Percentiles rank a stretch among this genome's conserved stretches.
These are phyloP conservation scores for Serendipita sp. DNA, from an alignment of 768 basidiomycete species.

Conservation along the genomic window DNA sequence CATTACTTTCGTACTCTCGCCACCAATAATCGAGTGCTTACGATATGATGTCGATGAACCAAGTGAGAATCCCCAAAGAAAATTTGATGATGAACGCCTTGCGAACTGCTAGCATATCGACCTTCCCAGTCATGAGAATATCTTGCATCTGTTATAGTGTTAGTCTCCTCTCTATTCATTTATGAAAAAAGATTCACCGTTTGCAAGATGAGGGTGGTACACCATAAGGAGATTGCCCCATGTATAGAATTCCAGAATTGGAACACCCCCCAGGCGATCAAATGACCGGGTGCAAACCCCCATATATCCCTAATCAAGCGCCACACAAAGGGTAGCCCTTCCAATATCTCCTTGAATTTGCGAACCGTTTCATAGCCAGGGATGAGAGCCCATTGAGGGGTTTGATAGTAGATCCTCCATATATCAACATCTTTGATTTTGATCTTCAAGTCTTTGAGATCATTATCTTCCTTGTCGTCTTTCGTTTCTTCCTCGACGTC, in stretches of 20 bases:
- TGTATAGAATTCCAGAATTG: not conserved
- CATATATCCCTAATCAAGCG: not conserved
- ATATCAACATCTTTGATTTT: not conserved
- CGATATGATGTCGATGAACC: not conserved
- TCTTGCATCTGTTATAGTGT: not conserved
- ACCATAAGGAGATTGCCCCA: not conserved
- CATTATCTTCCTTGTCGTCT: not conserved
- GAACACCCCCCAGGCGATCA: not conserved
- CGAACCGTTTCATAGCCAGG: not conserved
- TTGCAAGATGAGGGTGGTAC: not conserved
- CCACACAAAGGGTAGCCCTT: not conserved
- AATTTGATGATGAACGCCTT: not conserved
- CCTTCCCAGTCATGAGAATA: not conserved
- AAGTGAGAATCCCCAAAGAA: not conserved
- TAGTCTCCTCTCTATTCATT: not conserved
- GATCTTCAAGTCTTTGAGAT: not conserved
- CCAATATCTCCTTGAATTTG: not conserved
- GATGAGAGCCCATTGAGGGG: not conserved
- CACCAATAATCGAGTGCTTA: not conserved
- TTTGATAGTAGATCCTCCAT: not conserved
- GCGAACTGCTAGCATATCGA: not conserved
- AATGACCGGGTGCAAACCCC: not conserved
- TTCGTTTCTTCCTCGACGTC: not conserved
- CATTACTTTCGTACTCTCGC: not conserved
- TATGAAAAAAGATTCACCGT: not conserved